These are phyloP conservation scores for Alternaria alternata DNA, from an alignment of 2,329 filamentous ascomycete species.

Conservation along the genomic window DNA sequence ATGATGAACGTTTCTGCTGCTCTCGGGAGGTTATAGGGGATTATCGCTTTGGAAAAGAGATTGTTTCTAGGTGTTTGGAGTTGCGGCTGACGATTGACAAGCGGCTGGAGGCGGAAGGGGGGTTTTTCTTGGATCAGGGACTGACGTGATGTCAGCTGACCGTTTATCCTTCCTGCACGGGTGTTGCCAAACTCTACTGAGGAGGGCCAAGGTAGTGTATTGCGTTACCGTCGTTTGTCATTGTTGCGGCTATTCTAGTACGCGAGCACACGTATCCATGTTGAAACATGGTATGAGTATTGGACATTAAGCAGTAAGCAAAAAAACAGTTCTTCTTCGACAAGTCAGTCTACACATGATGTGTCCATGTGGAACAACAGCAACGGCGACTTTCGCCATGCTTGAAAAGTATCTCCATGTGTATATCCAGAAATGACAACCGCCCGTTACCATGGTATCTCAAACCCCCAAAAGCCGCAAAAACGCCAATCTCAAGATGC, in stretches of 20 bases:
- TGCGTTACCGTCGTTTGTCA: not conserved
- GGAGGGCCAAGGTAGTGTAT: too few relatives aligned
- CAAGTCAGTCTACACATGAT: not conserved
- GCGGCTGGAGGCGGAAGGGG: not conserved
- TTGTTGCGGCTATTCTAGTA: not conserved
- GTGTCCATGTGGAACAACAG: not conserved
- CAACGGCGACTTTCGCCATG: not conserved
- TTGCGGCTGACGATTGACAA: not conserved
- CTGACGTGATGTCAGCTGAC: conserved; percentile 1
- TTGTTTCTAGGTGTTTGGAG: too few relatives aligned
- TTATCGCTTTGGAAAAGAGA: not conserved
- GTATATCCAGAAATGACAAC: not conserved
- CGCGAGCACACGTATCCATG: not conserved
- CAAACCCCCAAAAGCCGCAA: not conserved
- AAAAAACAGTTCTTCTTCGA: not conserved
- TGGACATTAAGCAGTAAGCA: not conserved
- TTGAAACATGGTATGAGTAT: not conserved
- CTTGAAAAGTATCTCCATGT: not conserved
- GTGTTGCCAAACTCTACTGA: not conserved
- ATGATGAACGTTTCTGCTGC: not conserved
- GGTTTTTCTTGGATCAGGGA: not conserved
- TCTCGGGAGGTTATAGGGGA: too few relatives aligned
- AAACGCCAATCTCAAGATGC: not conserved
- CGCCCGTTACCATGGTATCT: not conserved
- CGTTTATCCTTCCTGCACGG: not conserved